Conservation (phyloP, 2,329 filamentous ascomycete genomes). For the Aspergillus chevalieri region DNA sequence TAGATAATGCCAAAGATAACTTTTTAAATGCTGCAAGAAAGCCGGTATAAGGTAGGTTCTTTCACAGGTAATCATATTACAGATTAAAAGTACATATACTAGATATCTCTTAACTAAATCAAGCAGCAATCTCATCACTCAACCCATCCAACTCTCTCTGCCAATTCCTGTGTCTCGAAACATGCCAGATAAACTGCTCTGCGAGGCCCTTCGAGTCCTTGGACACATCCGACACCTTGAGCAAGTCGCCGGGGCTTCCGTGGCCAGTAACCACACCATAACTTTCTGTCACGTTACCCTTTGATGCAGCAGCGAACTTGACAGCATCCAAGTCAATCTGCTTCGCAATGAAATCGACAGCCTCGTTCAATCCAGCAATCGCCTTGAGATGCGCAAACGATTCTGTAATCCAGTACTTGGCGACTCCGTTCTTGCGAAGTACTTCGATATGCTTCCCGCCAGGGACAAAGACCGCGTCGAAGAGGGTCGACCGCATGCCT, state of each 20-base stretch:
- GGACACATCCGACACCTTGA: constrained; percentile 47
- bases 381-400: constrained; percentile 76
- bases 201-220: constrained; percentile 63
- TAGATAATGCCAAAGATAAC: no score
- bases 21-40: no score
- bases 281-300: constrained; percentile 18
- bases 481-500: constrained; percentile 69
- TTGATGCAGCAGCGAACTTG: constrained; percentile 13
- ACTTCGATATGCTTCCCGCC: constrained; percentile 60
- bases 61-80: not conserved
- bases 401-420: constrained; percentile 70
- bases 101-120: constrained; percentile 15
- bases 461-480: constrained; percentile 72
- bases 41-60: not conserved
- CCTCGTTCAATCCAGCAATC: constrained; percentile 61
- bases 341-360: constrained; percentile 23
- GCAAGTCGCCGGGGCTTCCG: constrained; percentile 14
- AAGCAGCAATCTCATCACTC: constrained; percentile 62
- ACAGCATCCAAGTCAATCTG: constrained; percentile 25
- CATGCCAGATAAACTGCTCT: constrained; percentile 62
- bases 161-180: constrained; percentile 69
- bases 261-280: constrained; percentile 32
- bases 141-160: constrained; percentile 69
- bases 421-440: constrained; percentile 64
- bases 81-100: not conserved